Conservation (phyloP, 2,329 filamentous ascomycete species). For the Tolypocladium guangdongense region DNA sequence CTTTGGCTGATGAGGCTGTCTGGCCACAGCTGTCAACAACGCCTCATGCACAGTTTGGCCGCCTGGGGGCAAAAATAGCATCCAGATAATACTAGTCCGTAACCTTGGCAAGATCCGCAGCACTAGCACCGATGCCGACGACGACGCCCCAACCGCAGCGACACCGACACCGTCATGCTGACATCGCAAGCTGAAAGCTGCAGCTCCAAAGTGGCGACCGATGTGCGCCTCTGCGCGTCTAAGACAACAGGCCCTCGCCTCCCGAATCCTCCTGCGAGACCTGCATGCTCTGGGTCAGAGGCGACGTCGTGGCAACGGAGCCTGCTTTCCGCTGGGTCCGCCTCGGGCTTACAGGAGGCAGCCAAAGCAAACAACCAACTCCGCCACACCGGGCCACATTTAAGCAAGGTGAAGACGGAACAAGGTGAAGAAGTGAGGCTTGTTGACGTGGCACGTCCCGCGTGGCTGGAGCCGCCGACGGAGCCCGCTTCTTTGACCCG, state of each 20-base stretch:
- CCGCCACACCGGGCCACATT: slow-evolving; percentile 23
- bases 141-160: not conserved
- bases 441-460: slow-evolving; percentile 32
- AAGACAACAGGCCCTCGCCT: slow-evolving; percentile 1
- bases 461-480: slow-evolving; percentile 19
- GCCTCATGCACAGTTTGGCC: not conserved
- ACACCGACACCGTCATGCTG: not conserved
- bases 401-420: slow-evolving; percentile 8
- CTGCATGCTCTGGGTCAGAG: slow-evolving; percentile 7
- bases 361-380: slow-evolving; percentile 14
- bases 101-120: too few relatives aligned
- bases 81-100: not conserved
- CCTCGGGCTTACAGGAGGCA: too few relatives aligned
- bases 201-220: slow-evolving; percentile 1
- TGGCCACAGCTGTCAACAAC: not conserved
- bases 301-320: too few relatives aligned
- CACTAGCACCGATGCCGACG: too few relatives aligned
- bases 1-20: not conserved
- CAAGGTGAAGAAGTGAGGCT: slow-evolving; percentile 23
- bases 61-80: not conserved
- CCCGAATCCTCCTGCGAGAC: slow-evolving; percentile 3
- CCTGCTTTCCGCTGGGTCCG: too few relatives aligned
- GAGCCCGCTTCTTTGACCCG: slow-evolving; percentile 1
- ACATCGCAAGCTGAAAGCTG: slow-evolving; percentile 8
- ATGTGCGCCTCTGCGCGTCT: slow-evolving; percentile 1